Base-by-base conservation (phyloP, 768 basidiomycete genomes). In the Calocybe gangraenosa region DNA sequence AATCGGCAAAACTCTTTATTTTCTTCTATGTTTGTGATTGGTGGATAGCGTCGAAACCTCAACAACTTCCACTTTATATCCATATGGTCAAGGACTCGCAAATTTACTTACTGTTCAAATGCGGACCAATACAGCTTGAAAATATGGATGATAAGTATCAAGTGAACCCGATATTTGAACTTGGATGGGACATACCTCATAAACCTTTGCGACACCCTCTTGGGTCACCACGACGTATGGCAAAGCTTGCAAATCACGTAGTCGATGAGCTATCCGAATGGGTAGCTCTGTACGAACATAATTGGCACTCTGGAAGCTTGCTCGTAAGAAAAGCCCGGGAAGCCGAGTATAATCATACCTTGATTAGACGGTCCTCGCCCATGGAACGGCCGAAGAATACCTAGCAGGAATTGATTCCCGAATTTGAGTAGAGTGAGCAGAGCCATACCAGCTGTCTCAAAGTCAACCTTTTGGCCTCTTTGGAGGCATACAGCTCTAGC, bases 271-370 rank as follows among this genome's bases (percentile, higher is more conserved):
- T 56, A 93, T 87, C 30, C 92, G 81, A 11, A 92, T 81, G 8
- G 92, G 92, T 5, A 95, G 66, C 58, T 95, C 92, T 3, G 87
- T 87, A 41, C 91, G 81, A 34, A 95, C 89, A 64, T 92, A 91
- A 61, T 92, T 92, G 42, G 88, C 91, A 51, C 87, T 90, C 90
- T 92, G 40, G 17, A 39, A 39, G 38, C 2, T 22, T 18, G 48
- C 9, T 35, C 47, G 1, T 43, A 35, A 13, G 41, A 18, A 45
- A 34, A 28, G 33, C 22, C 10, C 23, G 31, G 22, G 21, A 4
- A n/a, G n/a, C 22, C 15, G 18, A 13, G 22, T 17, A 7, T 17
- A 10, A 33, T 40, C 69, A 30, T 54, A 78, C 89, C 71, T 84
- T 88, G 58, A 92, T 77, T 28, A 92, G 67, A 18, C 88, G 75